Evolutionary conservation across 2,329 filamentous ascomycete species (phyloP).

Genomic region (Diaporthe capsici): DNA sequence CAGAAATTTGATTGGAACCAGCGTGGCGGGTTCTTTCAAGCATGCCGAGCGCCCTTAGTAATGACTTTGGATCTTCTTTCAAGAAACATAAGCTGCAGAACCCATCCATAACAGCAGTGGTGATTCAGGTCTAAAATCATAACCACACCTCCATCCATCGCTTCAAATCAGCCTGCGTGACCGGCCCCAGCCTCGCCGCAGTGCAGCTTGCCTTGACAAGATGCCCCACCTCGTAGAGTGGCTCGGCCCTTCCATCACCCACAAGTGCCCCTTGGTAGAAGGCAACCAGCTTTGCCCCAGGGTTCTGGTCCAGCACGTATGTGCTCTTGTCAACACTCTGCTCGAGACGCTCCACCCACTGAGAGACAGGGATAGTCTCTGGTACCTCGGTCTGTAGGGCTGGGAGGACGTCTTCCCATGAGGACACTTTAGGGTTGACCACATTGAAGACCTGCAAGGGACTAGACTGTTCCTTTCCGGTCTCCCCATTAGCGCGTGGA

Average conservation of each 20-base stretch:
- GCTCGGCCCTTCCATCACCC: slow-evolving; percentile 3
- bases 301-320: slow-evolving; percentile 4
- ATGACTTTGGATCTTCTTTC: neutral
- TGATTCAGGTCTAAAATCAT: too few relatives aligned
- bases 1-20: neutral
- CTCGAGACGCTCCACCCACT: slow-evolving; percentile 2
- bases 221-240: slow-evolving; percentile 2
- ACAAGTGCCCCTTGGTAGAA: slow-evolving; percentile 18
- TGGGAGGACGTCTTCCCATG: slow-evolving; percentile 3
- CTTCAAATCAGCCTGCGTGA: too few relatives aligned
- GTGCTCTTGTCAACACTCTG: neutral
- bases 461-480: neutral
- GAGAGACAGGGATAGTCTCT: neutral
- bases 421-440: neutral
- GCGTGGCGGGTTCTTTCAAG: neutral
- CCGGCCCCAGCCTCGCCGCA: too few relatives aligned
- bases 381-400: slow-evolving; percentile 2
- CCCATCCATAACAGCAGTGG: too few relatives aligned
- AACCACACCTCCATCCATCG: neutral
- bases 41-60: neutral
- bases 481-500: neutral
- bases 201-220: too few relatives aligned
- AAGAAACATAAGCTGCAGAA: too few relatives aligned
- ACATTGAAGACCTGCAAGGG: slow-evolving; percentile 23
- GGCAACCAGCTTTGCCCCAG: slow-evolving; percentile 12